These are phyloP conservation scores for Pisolithus thermaeus DNA, from an alignment of 1,284 basidiomycete species.

Conservation along the genomic window DNA sequence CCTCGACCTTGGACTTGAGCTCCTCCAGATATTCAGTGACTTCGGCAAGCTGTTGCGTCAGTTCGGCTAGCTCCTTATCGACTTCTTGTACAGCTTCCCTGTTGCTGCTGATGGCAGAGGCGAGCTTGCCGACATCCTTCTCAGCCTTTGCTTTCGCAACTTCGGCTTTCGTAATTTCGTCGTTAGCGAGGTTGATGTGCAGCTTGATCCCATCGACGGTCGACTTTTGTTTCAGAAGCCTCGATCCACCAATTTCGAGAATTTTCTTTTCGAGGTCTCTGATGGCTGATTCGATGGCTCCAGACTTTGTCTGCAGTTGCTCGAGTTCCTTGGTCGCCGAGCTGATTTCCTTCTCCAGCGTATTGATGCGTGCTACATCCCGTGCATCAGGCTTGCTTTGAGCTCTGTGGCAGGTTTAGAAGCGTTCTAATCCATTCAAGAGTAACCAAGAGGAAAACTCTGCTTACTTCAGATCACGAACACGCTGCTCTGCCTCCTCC, in stretches of 20 bases:
- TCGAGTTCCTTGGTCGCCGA: conserved; percentile 57
- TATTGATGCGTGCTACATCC: conserved; percentile 74
- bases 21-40: conserved; percentile 57
- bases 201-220: conserved; percentile 81
- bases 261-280: conserved; percentile 89
- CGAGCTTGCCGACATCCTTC: conserved; percentile 75
- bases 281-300: conserved; percentile 76
- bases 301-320: conserved; percentile 61
- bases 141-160: conserved; percentile 85
- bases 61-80: conserved; percentile 57
- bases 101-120: conserved; percentile 56
- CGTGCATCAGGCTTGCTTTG: conserved; percentile 80
- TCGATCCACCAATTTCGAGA: conserved; percentile 85
- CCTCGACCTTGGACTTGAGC: conserved; percentile 68
- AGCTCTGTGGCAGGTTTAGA: conserved; percentile 38
- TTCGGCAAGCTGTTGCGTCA: conserved; percentile 59
- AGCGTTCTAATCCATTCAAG: conserved; percentile 5
- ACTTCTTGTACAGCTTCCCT: conserved; percentile 57
- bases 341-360: conserved; percentile 68
- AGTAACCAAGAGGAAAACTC: not conserved
- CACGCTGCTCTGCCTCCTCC: conserved; percentile 75
- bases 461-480: conserved; percentile 75
- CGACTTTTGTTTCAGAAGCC: conserved; percentile 82
- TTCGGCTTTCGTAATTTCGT: conserved; percentile 93
- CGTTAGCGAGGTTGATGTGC: conserved; percentile 80